A percentile compares a stretch with the other conserved stretches of the same genome.
Conservation (phyloP, 177 flowering plant genomes). For the Vitis hybrid region DNA sequence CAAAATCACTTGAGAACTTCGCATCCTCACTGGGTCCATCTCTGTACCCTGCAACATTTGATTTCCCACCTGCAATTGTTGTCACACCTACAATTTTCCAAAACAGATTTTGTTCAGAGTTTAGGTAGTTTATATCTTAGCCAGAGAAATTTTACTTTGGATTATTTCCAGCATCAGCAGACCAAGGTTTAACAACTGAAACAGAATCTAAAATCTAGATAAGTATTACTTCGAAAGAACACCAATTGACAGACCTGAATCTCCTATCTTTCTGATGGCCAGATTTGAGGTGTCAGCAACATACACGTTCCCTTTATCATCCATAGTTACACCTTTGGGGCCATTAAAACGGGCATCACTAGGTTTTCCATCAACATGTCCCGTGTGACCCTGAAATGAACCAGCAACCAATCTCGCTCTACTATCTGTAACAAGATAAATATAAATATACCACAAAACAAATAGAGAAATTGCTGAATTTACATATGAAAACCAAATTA, state of each 20-base stretch:
- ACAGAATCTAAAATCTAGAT: not conserved
- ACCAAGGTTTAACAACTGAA: not conserved
- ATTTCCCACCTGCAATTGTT: constrained; percentile 98
- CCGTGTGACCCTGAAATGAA: constrained; percentile 87
- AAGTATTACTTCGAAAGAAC: not conserved
- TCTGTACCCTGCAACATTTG: constrained; percentile 84
- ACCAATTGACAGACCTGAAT: constrained; percentile 54
- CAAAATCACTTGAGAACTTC: constrained; percentile 90
- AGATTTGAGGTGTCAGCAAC: constrained; percentile 90
- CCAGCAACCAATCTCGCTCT: constrained; percentile 97
- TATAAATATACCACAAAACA: not conserved
- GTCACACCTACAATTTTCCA: constrained; percentile 72
- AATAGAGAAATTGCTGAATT: not conserved
- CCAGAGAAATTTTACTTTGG: not conserved
- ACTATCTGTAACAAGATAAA: constrained; percentile 67
- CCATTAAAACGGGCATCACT: constrained; percentile 92
- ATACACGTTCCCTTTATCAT: constrained; percentile 92
- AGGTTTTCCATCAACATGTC: constrained; percentile 98
- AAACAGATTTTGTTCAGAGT: not conserved
- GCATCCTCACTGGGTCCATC: constrained; percentile 99
- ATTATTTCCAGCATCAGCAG: not conserved
- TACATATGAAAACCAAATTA: not conserved
- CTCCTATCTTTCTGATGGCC: constrained; percentile 95
- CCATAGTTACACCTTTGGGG: constrained; percentile 94
- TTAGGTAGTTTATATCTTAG: not conserved